Evolutionary conservation across 352 stramenopile species (phyloP), one percentile per base, ranked within the genome.

Genomic region (Thraustotheca clavata): DNA sequence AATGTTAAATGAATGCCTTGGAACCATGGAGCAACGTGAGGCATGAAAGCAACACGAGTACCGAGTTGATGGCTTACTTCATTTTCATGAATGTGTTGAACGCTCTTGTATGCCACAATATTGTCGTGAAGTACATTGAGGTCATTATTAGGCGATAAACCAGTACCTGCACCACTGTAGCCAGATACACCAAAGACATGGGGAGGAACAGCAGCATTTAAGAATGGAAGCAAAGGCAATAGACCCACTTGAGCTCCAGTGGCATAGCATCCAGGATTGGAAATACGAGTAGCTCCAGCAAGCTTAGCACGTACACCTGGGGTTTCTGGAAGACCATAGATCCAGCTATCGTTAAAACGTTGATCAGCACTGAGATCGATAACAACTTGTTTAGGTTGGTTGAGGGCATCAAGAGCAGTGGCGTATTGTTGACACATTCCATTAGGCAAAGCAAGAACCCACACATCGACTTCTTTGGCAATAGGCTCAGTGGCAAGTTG

Each of bases 1-100:
- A 95, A 70, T n/a, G 86, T 96, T 31, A 97, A 73, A 67, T 97
- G 88, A 67, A 98, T 98, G 57, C 91, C 91, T 59, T 96, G 89
- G 74, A 96, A 97, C 73, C 92, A 97, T 52, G 89, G 77, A 41
- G 91, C 91, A 9, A 98, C 86, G 71, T 97, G 90, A 33, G 91
- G 90, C 76, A 96, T 98, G 76, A 98, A 97, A 31, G 89, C 89
- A 54, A 98, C 76, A 0, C 75, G 62, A 39, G 80, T 90, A 43
- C 77, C 76, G 18, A 95, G 67, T 57, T 96, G 87, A 69, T 89
- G 76, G 70, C 79, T 89, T 65, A 93, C 73, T 67, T 96, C 87
- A 57, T 79, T 62, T 69, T 96, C 87, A 69, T 96, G 87, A 62
- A 96, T 95, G 74, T 96, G 87, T 66, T 86, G 79, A 50, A 96